phyloP scores from a whole-genome alignment of 148 eudicot genomes.

The Vaccinium corymbosum region DNA sequence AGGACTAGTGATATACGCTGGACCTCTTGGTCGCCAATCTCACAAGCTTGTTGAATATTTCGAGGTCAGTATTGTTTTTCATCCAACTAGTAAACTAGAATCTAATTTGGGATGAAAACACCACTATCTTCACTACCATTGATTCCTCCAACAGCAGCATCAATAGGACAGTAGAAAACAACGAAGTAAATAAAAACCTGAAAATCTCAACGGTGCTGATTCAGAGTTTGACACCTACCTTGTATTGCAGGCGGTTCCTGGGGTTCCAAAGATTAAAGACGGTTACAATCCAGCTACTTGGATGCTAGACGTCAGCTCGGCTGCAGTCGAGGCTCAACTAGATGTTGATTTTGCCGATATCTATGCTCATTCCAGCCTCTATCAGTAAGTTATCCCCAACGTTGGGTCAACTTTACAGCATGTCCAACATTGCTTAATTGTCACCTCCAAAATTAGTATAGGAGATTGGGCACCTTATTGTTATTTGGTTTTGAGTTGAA shows the following conservation, averaged over 20 bases:
- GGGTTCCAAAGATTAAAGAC: slow-evolving; percentile 41
- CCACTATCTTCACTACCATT: not conserved
- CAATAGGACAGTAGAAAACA: not conserved
- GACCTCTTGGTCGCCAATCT: slow-evolving; percentile 43
- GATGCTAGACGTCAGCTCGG: slow-evolving; percentile 49
- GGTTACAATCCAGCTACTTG: slow-evolving; percentile 57
- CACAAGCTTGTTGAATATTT: slow-evolving; percentile 38
- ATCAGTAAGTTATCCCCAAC: slow-evolving; percentile 23
- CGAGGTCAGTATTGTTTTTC: slow-evolving; percentile 28
- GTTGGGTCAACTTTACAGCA: not conserved
- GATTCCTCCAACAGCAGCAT: slow-evolving; percentile 4
- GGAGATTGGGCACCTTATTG: not conserved
- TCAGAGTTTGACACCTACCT: not conserved
- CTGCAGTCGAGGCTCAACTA: slow-evolving; percentile 38
- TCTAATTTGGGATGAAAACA: not conserved
- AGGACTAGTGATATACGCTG: slow-evolving; percentile 47
- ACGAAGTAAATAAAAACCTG: not conserved
- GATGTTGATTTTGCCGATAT: slow-evolving; percentile 49
- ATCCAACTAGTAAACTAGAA: not conserved
- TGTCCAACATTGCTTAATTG: not conserved
- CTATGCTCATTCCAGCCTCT: slow-evolving; percentile 32
- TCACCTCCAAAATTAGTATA: not conserved
- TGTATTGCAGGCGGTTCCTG: slow-evolving; percentile 30
- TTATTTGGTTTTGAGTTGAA: not conserved
- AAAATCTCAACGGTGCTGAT: not conserved